These are phyloP conservation scores for Alternaria sp. DNA, from an alignment of 2,329 filamentous ascomycete species.

Conservation along the genomic window DNA sequence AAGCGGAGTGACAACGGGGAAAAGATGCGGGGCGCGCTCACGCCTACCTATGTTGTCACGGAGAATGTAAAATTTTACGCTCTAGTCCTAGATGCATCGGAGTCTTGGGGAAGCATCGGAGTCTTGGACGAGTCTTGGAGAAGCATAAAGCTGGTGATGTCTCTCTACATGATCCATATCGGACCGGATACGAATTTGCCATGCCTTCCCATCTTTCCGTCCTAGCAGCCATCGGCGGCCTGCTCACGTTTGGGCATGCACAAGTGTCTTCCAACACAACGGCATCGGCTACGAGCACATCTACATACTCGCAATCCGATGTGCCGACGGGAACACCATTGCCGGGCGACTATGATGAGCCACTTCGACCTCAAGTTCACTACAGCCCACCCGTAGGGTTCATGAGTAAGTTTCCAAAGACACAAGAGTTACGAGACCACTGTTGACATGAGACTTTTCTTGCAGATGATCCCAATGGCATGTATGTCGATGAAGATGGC, in stretches of 20 bases:
- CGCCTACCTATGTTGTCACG: slow-evolving; percentile 1
- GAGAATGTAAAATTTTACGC: neutral
- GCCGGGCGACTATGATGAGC: slow-evolving; percentile 52
- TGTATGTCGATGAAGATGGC: slow-evolving; percentile 66
- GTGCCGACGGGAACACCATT: slow-evolving; percentile 47
- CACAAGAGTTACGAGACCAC: neutral
- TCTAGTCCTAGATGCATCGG: neutral
- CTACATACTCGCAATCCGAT: slow-evolving; percentile 35
- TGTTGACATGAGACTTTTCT: neutral
- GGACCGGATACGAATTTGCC: neutral
- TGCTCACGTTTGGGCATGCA: slow-evolving; percentile 2
- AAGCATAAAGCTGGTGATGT: neutral
- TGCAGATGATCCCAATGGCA: slow-evolving; percentile 68
- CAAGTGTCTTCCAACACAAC: neutral
- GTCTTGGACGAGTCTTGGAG: neutral
- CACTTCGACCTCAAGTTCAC: slow-evolving; percentile 62
- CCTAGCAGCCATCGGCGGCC: slow-evolving; percentile 1
- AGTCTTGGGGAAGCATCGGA: neutral
- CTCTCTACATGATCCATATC: neutral
- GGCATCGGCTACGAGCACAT: neutral
- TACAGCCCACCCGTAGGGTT: slow-evolving; percentile 61
- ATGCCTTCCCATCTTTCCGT: slow-evolving; percentile 10
- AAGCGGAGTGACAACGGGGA: neutral
- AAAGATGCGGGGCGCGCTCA: neutral
- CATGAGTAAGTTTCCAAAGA: slow-evolving; percentile 50